A percentile compares a stretch with the other conserved stretches of the same genome.
Evolutionary conservation across 345 rosid genomes (phyloP).

Genomic region (Arabidopsis suecica): DNA sequence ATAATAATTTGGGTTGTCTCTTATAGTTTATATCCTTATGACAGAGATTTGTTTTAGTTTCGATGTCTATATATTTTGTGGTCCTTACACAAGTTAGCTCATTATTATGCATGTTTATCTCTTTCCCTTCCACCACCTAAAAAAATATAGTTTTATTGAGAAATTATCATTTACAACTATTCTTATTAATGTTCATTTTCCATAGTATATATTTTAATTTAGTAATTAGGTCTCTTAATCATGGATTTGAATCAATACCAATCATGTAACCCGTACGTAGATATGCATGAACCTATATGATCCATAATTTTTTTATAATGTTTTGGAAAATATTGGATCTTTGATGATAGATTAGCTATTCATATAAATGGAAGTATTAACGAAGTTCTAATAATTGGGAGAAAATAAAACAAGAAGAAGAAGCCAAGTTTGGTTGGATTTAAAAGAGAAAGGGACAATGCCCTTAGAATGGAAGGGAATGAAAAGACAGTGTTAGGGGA

Average conservation of each 20-base stretch:
- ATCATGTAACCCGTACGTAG: not conserved
- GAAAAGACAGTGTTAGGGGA: constrained; percentile 48
- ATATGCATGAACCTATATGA: not conserved
- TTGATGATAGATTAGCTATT: constrained; percentile 1
- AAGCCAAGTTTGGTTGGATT: constrained; percentile 43
- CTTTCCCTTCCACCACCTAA: constrained; percentile 27
- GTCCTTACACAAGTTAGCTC: constrained; percentile 48
- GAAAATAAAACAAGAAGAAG: constrained; percentile 44
- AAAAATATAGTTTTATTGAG: constrained; percentile 10
- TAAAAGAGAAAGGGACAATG: constrained; percentile 48
- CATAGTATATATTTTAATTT: not conserved
- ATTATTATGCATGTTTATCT: constrained; percentile 44
- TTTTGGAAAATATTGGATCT: not conserved
- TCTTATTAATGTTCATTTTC: not conserved
- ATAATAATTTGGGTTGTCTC: constrained; percentile 34
- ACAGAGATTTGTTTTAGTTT: constrained; percentile 37
- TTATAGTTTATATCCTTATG: constrained; percentile 46
- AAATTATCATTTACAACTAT: not conserved
- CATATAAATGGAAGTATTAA: constrained; percentile 16
- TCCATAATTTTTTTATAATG: not conserved
- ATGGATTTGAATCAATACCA: not conserved
- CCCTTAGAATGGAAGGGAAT: constrained; percentile 47
- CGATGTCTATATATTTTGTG: constrained; percentile 37
- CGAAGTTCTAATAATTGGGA: constrained; percentile 30
- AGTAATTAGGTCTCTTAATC: not conserved